Percentiles rank a stretch among this genome's conserved stretches.
These are phyloP conservation scores for Polyporus tsugae DNA, from an alignment of 1,284 basidiomycete species.

Conservation along the genomic window DNA sequence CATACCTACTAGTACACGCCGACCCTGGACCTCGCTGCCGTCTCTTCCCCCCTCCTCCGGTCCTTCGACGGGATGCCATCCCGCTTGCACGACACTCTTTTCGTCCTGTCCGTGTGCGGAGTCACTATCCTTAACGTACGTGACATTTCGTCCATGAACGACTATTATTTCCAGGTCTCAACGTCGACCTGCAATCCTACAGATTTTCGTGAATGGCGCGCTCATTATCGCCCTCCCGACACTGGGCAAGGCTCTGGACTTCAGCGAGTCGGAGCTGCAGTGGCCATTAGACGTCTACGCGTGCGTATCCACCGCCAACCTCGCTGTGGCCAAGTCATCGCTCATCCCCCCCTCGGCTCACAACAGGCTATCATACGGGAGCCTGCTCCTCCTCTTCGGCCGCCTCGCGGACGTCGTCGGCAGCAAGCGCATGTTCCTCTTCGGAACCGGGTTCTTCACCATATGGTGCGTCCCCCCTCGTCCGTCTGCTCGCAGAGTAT, in stretches of 20 bases:
- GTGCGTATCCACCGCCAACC: slow-evolving; percentile 36
- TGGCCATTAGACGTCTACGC: slow-evolving; percentile 54
- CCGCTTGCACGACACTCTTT: neutral
- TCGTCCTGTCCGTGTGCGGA: neutral
- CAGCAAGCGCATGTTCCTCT: slow-evolving; percentile 46
- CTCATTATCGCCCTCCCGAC: slow-evolving; percentile 52
- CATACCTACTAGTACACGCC: no score
- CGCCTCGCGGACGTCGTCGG: slow-evolving; percentile 51
- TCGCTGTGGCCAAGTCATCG: neutral
- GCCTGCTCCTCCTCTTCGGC: slow-evolving; percentile 44
- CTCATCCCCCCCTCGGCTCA: neutral
- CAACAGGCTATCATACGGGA: slow-evolving; percentile 43
- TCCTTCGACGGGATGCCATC: neutral
- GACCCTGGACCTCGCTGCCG: no score
- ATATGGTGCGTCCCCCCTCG: slow-evolving; percentile 36
- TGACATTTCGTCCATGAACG: neutral
- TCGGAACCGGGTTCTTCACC: slow-evolving; percentile 44
- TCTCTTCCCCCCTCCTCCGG: neutral
- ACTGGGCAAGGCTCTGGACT: slow-evolving; percentile 48
- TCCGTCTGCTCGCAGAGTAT: neutral
- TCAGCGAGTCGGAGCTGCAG: slow-evolving; percentile 47
- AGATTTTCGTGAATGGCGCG: slow-evolving; percentile 51
- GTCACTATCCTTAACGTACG: slow-evolving; percentile 1
- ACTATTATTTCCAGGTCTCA: no score
- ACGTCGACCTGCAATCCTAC: neutral